phyloP scores from a whole-genome alignment of 75 land plant species.

The Selaginella tamariscina region DNA sequence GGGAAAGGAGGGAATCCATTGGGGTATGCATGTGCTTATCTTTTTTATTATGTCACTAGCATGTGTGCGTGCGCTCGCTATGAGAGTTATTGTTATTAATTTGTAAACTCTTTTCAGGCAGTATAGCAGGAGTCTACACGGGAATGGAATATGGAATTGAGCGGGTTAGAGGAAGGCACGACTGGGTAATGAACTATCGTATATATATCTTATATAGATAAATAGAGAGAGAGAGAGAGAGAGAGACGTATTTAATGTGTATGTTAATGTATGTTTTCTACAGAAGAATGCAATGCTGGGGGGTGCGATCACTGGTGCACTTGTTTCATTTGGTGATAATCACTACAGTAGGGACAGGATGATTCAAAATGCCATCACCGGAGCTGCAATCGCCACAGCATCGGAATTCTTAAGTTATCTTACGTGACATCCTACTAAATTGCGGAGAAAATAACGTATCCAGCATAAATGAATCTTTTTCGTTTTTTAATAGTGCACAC shows the following conservation, averaged over 20 bases:
- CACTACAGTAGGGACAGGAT: constrained; percentile 37
- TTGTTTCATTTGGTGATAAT: constrained; percentile 37
- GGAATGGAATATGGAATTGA: constrained; percentile 79
- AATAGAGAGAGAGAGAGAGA: too few relatives aligned
- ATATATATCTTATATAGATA: not conserved
- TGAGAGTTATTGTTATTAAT: not conserved
- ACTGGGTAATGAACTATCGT: constrained; percentile 50
- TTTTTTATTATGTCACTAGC: not conserved
- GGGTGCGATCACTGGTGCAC: constrained; percentile 61
- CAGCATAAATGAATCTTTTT: too few relatives aligned
- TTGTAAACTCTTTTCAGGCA: constrained; percentile 31
- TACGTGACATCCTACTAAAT: too few relatives aligned
- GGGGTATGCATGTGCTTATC: constrained; percentile 38
- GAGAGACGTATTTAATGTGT: too few relatives aligned
- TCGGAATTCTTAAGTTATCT: constrained; percentile 48
- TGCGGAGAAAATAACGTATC: too few relatives aligned
- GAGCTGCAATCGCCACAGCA: constrained; percentile 76
- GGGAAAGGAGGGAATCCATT: constrained; percentile 63
- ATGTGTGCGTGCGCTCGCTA: not conserved
- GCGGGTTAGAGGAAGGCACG: constrained; percentile 62
- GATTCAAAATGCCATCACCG: constrained; percentile 56
- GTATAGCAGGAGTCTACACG: constrained; percentile 67
- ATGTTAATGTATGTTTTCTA: constrained; percentile 15
- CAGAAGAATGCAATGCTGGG: constrained; percentile 83
- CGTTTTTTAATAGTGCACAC: too few relatives aligned